Evolutionary conservation across 805 yeast species (phyloP).

Genomic region (Cephaloascus albidus): DNA sequence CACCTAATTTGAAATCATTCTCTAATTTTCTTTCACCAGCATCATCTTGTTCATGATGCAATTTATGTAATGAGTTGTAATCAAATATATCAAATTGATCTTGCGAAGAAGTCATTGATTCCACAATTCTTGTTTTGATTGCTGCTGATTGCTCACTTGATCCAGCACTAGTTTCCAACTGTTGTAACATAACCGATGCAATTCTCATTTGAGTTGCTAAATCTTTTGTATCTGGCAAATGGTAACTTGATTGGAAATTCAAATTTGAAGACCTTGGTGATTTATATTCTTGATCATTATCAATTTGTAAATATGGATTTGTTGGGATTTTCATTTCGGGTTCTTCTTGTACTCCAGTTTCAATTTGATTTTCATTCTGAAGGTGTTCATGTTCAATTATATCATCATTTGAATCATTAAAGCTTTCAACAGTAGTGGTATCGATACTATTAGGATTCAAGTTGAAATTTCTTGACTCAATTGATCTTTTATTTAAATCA

Average conservation of each 20-base stretch:
- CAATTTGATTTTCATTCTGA: too few relatives aligned
- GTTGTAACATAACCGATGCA: slow-evolving; percentile 91
- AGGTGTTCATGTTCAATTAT: not conserved
- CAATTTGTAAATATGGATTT: not conserved
- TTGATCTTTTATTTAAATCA: slow-evolving; percentile 2
- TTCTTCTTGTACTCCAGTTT: too few relatives aligned
- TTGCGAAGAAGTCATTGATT: slow-evolving; percentile 25
- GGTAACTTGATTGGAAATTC: slow-evolving; percentile 21
- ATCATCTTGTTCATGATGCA: slow-evolving; percentile 32
- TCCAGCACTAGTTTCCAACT: slow-evolving; percentile 69
- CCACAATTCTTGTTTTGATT: slow-evolving; percentile 11
- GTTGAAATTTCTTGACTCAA: slow-evolving; percentile 1
- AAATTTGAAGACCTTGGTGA: slow-evolving; percentile 21
- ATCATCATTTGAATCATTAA: not conserved
- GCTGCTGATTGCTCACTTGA: slow-evolving; percentile 23
- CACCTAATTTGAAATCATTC: slow-evolving; percentile 84
- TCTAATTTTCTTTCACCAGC: slow-evolving; percentile 90
- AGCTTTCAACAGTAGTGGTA: too few relatives aligned
- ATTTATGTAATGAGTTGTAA: slow-evolving; percentile 32
- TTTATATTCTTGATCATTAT: not conserved
- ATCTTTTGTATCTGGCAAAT: slow-evolving; percentile 26
- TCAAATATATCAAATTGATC: slow-evolving; percentile 29
- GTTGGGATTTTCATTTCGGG: not conserved
- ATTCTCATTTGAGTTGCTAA: slow-evolving; percentile 91
- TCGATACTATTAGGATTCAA: not conserved